Evolutionary conservation across 805 yeast genomes (phyloP).

Genomic region (Saturnispora saitoi): DNA sequence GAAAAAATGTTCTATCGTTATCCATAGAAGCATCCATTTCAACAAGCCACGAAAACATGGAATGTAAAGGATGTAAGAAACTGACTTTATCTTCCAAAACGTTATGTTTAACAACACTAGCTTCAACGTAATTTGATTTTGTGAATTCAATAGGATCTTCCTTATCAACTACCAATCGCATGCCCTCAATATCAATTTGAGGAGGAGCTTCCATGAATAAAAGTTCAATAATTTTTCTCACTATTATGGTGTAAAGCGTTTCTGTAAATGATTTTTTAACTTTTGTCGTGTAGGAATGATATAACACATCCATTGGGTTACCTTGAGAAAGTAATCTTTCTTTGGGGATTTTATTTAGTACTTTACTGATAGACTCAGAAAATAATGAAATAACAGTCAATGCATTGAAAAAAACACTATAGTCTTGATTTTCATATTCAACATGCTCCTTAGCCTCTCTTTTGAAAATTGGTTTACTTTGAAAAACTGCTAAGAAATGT

Average conservation of each 20-base stretch:
- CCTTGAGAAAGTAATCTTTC: slow-evolving; percentile 9
- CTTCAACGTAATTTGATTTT: slow-evolving; percentile 18
- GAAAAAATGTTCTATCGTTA: slow-evolving; percentile 10
- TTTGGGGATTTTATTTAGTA: slow-evolving; percentile 27
- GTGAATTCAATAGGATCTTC: slow-evolving; percentile 19
- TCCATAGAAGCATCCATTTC: slow-evolving; percentile 36
- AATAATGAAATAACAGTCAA: slow-evolving; percentile 59
- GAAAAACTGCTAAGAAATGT: slow-evolving; percentile 60
- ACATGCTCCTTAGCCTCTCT: slow-evolving; percentile 78
- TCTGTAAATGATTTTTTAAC: slow-evolving; percentile 15
- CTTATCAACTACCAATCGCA: slow-evolving; percentile 14
- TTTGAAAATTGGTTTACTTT: slow-evolving; percentile 65
- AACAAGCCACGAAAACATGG: slow-evolving; percentile 62
- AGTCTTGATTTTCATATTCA: slow-evolving; percentile 83
- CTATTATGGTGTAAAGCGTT: slow-evolving; percentile 12
- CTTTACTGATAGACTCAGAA: slow-evolving; percentile 44
- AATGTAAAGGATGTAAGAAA: slow-evolving; percentile 73
- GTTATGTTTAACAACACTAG: slow-evolving; percentile 29
- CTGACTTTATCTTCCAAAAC: slow-evolving; percentile 47
- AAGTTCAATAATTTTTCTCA: slow-evolving; percentile 12
- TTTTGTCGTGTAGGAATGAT: slow-evolving; percentile 13
- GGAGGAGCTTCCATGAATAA: slow-evolving; percentile 13
- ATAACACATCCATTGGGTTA: slow-evolving; percentile 14
- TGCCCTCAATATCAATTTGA: slow-evolving; percentile 5
- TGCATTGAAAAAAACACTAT: slow-evolving; percentile 62